These are phyloP conservation scores for Paecilomyces niveus DNA, from an alignment of 2,329 filamentous ascomycete species.

Conservation along the genomic window DNA sequence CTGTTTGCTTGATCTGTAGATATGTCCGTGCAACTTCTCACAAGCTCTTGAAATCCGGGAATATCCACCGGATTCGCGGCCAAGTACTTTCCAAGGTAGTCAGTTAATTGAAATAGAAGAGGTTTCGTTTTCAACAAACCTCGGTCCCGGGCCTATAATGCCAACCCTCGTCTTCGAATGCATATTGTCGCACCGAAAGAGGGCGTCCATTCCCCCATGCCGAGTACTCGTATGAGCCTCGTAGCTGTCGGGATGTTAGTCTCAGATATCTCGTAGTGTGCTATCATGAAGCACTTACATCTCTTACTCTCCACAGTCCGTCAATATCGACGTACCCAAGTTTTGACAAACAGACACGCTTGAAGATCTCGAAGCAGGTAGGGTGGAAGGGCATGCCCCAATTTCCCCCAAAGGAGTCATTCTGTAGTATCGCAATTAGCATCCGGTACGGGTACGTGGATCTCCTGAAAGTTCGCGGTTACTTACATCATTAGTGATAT, in stretches of 20 bases:
- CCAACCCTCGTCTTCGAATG: conserved; percentile 2
- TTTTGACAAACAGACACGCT: conserved; percentile 1
- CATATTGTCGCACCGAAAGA: neutral
- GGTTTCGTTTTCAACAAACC: conserved; percentile 2
- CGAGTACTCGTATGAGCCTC: neutral
- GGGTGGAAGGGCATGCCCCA: conserved; percentile 6
- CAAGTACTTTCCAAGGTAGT: neutral
- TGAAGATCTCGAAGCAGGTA: conserved; percentile 6
- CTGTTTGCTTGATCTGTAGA: neutral
- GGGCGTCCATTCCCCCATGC: neutral
- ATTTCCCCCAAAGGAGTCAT: neutral
- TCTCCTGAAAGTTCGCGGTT: neutral
- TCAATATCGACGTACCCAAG: conserved; percentile 1
- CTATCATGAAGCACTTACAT: neutral
- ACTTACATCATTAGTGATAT: neutral
- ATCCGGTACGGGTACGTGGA: neutral
- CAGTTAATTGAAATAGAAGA: neutral
- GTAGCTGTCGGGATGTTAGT: neutral
- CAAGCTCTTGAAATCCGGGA: neutral
- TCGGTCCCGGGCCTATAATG: conserved; percentile 5
- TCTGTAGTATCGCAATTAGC: neutral
- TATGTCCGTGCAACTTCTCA: neutral
- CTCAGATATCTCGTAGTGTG: neutral
- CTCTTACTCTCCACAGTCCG: neutral
- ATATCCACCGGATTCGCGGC: neutral